Evolutionary conservation across 768 basidiomycete genomes (phyloP).

Genomic region (Nevesoporus exiguus): DNA sequence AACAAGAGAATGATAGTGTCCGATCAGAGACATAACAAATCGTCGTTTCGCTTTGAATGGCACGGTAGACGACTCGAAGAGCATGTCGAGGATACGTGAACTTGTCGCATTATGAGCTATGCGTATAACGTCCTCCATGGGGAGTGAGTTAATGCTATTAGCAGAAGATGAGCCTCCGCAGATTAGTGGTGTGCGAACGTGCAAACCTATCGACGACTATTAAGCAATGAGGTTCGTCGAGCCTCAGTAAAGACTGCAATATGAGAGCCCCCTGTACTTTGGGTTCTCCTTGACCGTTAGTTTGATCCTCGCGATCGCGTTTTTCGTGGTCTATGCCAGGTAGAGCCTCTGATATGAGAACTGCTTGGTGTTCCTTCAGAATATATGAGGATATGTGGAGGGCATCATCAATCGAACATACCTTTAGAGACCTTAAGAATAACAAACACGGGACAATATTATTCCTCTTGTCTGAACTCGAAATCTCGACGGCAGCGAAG

Average conservation of each 20-base stretch:
- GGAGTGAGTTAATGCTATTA: constrained; percentile 54
- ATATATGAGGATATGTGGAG: constrained; percentile 1
- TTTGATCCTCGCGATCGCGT: constrained; percentile 14
- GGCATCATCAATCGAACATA: constrained; percentile 25
- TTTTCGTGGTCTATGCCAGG: constrained; percentile 12
- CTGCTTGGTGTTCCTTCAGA: constrained; percentile 22
- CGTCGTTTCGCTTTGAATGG: constrained; percentile 61
- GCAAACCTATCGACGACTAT: constrained; percentile 67
- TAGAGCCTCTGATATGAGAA: constrained; percentile 7
- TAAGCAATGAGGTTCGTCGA: constrained; percentile 64
- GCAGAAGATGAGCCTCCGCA: constrained; percentile 4
- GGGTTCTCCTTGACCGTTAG: constrained; percentile 48
- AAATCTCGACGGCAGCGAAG: constrained; percentile 55
- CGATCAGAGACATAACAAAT: constrained; percentile 73
- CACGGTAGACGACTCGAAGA: constrained; percentile 68
- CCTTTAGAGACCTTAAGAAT: constrained; percentile 47
- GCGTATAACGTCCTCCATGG: constrained; percentile 54
- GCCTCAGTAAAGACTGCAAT: constrained; percentile 74
- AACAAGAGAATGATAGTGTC: constrained; percentile 74
- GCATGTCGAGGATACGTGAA: constrained; percentile 75
- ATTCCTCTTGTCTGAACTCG: constrained; percentile 43
- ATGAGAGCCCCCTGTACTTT: constrained; percentile 84
- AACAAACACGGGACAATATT: constrained; percentile 69
- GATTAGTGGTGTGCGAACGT: not conserved
- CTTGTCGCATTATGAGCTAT: constrained; percentile 65